Base-by-base conservation (phyloP, 495 filamentous ascomycete genomes). In the Tetracladium setigerum region DNA sequence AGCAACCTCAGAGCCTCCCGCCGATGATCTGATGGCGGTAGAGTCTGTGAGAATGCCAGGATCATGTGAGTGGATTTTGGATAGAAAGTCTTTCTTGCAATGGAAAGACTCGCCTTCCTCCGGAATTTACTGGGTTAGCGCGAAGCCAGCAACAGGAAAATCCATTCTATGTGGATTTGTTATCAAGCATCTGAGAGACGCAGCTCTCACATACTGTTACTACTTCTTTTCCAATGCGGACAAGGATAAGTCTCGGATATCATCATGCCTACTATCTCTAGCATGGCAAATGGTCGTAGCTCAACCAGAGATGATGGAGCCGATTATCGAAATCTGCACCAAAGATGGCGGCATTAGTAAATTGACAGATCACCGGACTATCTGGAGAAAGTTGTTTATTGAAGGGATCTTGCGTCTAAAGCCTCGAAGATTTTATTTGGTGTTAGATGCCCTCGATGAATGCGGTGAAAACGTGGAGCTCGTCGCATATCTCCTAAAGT, bases 91-190 rank as follows among this genome's bases (percentile, higher is more conserved):
- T 27, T 63, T 52, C 37, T 18, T 22, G 13, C 34, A 46, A 12
- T 67, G 66, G 64, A 40, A 40, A 12, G 53, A 63, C 16, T 30
- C n/a, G 34, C 2, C n/a, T 2, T 3, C 34, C 5, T 37, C 34
- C 5, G 34, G 34, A 17, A n/a, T 68, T 8, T 34, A 66, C 13
- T 71, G 65, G 61, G 3, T 66, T 5, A 52, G 39, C 38, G 67
- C 53, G 0, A 37, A 48, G 14, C 54, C 65, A 10, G 67, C 49
- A 1, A 55, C 48, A 1, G 67, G 67, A 1, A 69, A 71, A 37
- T 63, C 67, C 2, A 50, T 68, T n/a, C 13, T 70, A 4, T 52
- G 63, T 14, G 52, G 61, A 2, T 63, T 62, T 38, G 43, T 67
- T 22, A 56, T 68, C 8, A 50, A 62, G 16, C 39, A 63, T 5